Percentiles rank a stretch among this genome's conserved stretches.
phyloP scores from a whole-genome alignment of 768 basidiomycete species.

The Termitomyces sp. region DNA sequence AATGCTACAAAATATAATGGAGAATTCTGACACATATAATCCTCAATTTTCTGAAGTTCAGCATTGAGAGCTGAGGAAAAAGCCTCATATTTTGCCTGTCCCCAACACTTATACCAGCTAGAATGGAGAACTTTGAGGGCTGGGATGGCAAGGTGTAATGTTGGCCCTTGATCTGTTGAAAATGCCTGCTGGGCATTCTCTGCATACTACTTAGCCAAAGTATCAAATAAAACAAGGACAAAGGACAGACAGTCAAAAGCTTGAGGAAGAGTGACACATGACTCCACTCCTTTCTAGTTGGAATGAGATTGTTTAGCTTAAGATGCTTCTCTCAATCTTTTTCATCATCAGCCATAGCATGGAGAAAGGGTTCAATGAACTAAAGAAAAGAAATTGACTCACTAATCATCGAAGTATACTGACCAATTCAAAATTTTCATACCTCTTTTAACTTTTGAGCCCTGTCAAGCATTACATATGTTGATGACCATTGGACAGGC shows the following conservation, averaged over 20 bases:
- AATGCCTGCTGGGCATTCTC: not conserved
- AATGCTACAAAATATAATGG: not conserved
- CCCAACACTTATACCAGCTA: constrained; percentile 16
- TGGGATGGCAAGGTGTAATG: not conserved
- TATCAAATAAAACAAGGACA: not conserved
- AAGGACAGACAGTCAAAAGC: not conserved
- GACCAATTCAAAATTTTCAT: not conserved
- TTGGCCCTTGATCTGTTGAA: not conserved
- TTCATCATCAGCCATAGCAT: not conserved
- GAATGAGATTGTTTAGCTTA: not conserved
- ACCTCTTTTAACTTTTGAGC: too few relatives aligned
- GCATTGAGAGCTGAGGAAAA: constrained; percentile 17
- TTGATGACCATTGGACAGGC: not conserved
- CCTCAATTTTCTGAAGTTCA: constrained; percentile 17
- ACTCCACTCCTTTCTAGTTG: not conserved
- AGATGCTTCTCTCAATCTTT: not conserved
- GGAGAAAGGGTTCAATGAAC: not conserved
- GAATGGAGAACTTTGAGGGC: constrained; percentile 20
- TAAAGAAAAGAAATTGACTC: not conserved
- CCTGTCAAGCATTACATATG: not conserved
- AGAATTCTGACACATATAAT: constrained; percentile 11
- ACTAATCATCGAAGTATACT: not conserved
- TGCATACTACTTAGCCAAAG: not conserved
- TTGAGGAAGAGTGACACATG: not conserved
- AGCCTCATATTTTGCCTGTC: constrained; percentile 10